Conservation (phyloP, 176 grass and related monocot genomes). For the Aegilops tauschii region DNA sequence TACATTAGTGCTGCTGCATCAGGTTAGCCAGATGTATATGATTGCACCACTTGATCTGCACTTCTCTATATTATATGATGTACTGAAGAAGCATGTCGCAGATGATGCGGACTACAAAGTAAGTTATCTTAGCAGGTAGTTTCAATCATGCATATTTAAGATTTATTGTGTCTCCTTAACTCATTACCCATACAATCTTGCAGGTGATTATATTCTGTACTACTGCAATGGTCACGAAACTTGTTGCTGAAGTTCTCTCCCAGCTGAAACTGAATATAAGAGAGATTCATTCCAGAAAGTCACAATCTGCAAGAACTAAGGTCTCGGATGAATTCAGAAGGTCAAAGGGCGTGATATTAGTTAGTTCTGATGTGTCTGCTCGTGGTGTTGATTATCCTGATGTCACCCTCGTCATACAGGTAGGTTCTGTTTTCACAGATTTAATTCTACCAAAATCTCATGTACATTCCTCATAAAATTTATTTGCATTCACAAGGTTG, state of each 20-base stretch:
- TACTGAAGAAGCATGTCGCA: conserved; percentile 62
- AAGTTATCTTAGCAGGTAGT: conserved; percentile 30
- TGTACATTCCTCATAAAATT: neutral
- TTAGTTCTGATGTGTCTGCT: conserved; percentile 94
- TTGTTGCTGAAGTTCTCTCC: conserved; percentile 73
- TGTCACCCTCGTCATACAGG: conserved; percentile 90
- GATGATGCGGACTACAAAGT: conserved; percentile 93
- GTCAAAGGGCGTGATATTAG: conserved; percentile 86
- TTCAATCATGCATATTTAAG: neutral
- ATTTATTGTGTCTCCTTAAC: neutral
- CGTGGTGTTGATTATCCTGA: conserved; percentile 96
- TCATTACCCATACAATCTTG: conserved; percentile 29
- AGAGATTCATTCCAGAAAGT: conserved; percentile 96
- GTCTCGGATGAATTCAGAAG: conserved; percentile 90
- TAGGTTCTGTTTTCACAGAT: conserved; percentile 11
- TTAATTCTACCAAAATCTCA: neutral
- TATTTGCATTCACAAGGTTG: conserved; percentile 54
- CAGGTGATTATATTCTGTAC: conserved; percentile 98
- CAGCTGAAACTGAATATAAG: conserved; percentile 76
- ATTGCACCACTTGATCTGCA: conserved; percentile 64
- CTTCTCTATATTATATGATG: conserved; percentile 61
- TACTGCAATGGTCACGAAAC: conserved; percentile 86
- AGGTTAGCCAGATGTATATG: conserved; percentile 83
- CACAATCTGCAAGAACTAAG: conserved; percentile 74
- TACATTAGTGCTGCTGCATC: conserved; percentile 39